Conservation (phyloP, 75 land plant species). For the Picea glauca region DNA sequence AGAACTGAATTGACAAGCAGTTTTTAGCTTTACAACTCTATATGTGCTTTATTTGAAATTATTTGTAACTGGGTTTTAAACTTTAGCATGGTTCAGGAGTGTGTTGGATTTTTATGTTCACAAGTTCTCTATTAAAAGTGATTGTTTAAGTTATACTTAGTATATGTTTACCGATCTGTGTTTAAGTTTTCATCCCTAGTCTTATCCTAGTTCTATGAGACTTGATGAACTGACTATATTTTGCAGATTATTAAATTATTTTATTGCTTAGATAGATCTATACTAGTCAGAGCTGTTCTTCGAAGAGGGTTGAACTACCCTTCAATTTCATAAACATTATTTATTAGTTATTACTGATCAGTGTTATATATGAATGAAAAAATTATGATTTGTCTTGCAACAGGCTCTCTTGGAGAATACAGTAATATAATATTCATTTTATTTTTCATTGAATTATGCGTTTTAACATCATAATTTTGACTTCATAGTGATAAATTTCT, state of each 20-base stretch:
- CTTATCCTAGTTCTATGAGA: not conserved
- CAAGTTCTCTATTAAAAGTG: too few relatives aligned
- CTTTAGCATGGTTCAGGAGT: too few relatives aligned
- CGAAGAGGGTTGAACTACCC: not conserved
- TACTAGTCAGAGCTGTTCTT: not conserved
- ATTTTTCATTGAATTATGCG: not conserved
- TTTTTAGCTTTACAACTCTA: too few relatives aligned
- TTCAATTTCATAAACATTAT: not conserved
- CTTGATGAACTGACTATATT: not conserved
- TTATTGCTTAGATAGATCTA: conserved; percentile 2
- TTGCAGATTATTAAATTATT: not conserved
- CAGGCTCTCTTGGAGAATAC: not conserved
- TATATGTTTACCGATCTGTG: not conserved
- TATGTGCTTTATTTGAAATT: too few relatives aligned
- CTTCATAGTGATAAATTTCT: too few relatives aligned
- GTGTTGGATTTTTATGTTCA: too few relatives aligned
- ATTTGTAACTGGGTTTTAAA: too few relatives aligned
- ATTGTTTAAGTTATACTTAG: not conserved
- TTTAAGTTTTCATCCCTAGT: not conserved
- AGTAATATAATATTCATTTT: not conserved
- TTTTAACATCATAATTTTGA: not conserved
- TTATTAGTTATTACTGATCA: not conserved
- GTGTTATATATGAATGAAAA: not conserved
- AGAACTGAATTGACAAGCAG: too few relatives aligned
- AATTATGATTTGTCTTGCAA: not conserved